A percentile compares a stretch with the other conserved stretches of the same genome.
These are phyloP conservation scores for Agaricus sinodeliciosus DNA, from an alignment of 768 basidiomycete genomes.

Conservation along the genomic window DNA sequence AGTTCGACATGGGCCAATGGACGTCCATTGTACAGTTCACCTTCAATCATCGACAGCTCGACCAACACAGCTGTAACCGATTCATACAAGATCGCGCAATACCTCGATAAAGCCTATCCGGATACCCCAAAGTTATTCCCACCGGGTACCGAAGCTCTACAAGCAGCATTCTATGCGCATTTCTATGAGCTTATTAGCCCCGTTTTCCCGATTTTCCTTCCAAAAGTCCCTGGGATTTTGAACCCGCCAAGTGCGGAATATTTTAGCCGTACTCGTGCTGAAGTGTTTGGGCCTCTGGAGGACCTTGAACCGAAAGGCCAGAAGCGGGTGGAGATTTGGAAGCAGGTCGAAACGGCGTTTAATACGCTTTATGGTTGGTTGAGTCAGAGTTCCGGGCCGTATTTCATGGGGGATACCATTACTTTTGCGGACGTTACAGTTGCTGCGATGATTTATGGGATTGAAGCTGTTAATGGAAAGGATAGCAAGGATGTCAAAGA, in stretches of 20 bases:
- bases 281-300: not conserved
- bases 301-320: constrained; percentile 1
- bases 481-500: constrained; percentile 17
- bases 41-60: constrained; percentile 35
- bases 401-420: constrained; percentile 7
- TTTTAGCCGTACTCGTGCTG: constrained; percentile 3
- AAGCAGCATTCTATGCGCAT: constrained; percentile 21
- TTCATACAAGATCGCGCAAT: constrained; percentile 32
- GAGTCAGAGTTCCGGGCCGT: not conserved
- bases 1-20: constrained; percentile 18
- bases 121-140: constrained; percentile 27
- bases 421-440: constrained; percentile 12
- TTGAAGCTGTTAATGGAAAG: constrained; percentile 11
- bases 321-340: not conserved
- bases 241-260: constrained; percentile 8
- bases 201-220: constrained; percentile 5
- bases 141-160: constrained; percentile 23
- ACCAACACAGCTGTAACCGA: constrained; percentile 28
- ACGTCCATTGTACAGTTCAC: constrained; percentile 30
- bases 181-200: constrained; percentile 11
- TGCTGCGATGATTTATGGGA: not conserved
- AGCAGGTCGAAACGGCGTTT: constrained; percentile 1
- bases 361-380: constrained; percentile 7
- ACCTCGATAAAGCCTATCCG: constrained; percentile 38
- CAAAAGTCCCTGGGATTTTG: not conserved